These are phyloP conservation scores for Pseudocercospora vitis DNA, from an alignment of 2,329 filamentous ascomycete species.

Conservation along the genomic window DNA sequence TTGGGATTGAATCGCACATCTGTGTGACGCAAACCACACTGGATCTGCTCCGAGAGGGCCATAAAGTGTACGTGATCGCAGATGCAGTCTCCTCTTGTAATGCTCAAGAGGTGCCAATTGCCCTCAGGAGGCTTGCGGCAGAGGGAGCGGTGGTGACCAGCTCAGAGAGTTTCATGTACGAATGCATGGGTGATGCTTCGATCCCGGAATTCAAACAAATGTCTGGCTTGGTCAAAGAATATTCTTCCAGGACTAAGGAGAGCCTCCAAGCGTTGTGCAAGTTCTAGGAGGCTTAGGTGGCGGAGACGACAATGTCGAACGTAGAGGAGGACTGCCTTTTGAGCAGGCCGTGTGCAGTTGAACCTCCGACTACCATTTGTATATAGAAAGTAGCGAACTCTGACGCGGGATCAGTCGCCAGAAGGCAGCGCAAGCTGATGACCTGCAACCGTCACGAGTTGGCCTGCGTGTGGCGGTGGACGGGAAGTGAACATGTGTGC, in stretches of 20 bases:
- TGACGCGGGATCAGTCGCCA: neutral
- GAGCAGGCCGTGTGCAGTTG: neutral
- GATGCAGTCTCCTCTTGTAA: slow-evolving; percentile 91
- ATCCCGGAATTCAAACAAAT: slow-evolving; percentile 71
- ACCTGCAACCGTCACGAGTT: slow-evolving; percentile 18
- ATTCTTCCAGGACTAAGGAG: slow-evolving; percentile 66
- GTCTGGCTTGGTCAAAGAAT: slow-evolving; percentile 76
- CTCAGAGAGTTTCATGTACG: slow-evolving; percentile 87
- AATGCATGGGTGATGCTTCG: slow-evolving; percentile 79
- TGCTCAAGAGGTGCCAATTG: slow-evolving; percentile 74
- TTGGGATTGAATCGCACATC: slow-evolving; percentile 92
- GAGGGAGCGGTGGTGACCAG: slow-evolving; percentile 79
- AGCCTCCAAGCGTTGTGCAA: slow-evolving; percentile 66
- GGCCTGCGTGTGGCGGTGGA: neutral
- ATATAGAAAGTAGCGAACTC: neutral
- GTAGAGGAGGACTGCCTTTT: neutral
- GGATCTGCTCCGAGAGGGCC: slow-evolving; percentile 72
- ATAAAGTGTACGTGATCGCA: slow-evolving; percentile 81
- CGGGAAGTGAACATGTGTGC: slow-evolving; percentile 5
- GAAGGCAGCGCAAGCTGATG: slow-evolving; percentile 5
- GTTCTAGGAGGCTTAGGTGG: slow-evolving; percentile 42
- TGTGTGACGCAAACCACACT: slow-evolving; percentile 91
- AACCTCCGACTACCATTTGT: neutral
- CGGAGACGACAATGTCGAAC: slow-evolving; percentile 9
- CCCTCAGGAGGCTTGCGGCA: slow-evolving; percentile 70